Evolutionary conservation across 192 early-diverging fungal genomes (phyloP).

Genomic region (Coemansia sp.): DNA sequence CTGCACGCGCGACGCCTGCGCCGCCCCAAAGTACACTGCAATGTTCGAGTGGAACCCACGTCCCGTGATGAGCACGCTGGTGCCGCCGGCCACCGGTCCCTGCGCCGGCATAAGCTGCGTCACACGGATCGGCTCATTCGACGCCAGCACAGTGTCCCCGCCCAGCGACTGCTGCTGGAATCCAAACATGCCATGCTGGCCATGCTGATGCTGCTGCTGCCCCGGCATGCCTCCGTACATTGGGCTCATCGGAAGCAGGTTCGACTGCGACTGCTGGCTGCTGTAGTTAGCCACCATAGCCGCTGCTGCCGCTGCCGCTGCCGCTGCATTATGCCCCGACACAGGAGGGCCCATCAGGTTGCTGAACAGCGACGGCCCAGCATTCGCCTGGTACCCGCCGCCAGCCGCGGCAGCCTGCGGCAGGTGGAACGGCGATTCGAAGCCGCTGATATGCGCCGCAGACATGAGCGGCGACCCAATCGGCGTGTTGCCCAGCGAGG

Average conservation of each 20-base stretch:
- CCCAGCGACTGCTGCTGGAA: constrained; percentile 4
- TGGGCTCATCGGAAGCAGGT: constrained; percentile 6
- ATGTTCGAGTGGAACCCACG: constrained; percentile 76
- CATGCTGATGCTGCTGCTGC: not conserved
- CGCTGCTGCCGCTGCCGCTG: constrained; percentile 12
- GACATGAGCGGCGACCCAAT: constrained; percentile 45
- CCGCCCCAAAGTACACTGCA: constrained; percentile 75
- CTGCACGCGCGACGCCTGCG: constrained; percentile 67
- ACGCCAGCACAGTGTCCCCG: not conserved
- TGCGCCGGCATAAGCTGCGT: constrained; percentile 75
- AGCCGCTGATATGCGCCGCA: constrained; percentile 40
- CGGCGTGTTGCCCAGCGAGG: constrained; percentile 47
- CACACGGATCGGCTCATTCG: constrained; percentile 44
- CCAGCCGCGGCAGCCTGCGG: constrained; percentile 18
- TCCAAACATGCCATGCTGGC: not conserved
- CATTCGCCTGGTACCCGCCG: not conserved
- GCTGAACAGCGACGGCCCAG: constrained; percentile 10
- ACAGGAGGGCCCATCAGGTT: not conserved
- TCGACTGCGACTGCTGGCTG: not conserved
- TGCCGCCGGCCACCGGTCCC: constrained; percentile 85
- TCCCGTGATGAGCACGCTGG: constrained; percentile 81
- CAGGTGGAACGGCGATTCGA: constrained; percentile 47
- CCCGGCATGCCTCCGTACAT: constrained; percentile 5
- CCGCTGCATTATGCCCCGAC: not conserved
- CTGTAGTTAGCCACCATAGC: constrained; percentile 9